Evolutionary conservation across 2,329 filamentous ascomycete species (phyloP).

Genomic region (Penicillium olsonii): DNA sequence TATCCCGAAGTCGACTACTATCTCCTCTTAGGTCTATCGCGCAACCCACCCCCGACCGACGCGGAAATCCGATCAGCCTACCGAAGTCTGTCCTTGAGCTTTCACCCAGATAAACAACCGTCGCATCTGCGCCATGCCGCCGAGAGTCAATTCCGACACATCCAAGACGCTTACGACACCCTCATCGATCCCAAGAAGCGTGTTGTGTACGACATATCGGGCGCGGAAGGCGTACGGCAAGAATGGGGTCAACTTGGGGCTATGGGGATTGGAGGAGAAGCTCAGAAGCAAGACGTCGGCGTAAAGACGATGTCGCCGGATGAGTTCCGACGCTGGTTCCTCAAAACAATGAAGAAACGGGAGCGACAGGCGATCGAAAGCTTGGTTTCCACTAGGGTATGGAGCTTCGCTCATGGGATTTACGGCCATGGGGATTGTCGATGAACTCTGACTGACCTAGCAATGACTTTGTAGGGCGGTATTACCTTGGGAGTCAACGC

Average conservation of each 20-base stretch:
- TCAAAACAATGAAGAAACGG: constrained; percentile 42
- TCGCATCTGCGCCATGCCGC: constrained; percentile 39
- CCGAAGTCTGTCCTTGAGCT: constrained; percentile 44
- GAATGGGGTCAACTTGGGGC: constrained; percentile 39
- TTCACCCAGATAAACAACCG: constrained; percentile 50
- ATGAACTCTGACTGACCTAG: constrained; percentile 10
- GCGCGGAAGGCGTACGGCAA: constrained; percentile 40
- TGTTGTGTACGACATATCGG: constrained; percentile 46
- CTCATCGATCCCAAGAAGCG: constrained; percentile 45
- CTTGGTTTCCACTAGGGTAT: constrained; percentile 40
- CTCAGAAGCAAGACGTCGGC: constrained; percentile 35
- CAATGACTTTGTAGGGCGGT: constrained; percentile 24
- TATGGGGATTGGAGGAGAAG: constrained; percentile 35
- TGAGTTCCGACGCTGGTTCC: constrained; percentile 45
- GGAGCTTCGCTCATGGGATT: constrained; percentile 13
- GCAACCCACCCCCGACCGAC: constrained; percentile 42
- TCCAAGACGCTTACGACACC: constrained; percentile 45
- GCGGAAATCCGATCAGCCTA: constrained; percentile 48
- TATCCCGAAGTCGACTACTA: constrained; percentile 45
- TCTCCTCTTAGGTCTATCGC: constrained; percentile 41
- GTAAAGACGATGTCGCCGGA: constrained; percentile 39
- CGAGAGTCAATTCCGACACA: constrained; percentile 38
- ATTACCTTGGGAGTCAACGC: constrained; percentile 40
- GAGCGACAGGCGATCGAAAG: constrained; percentile 40
- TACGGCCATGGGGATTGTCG: neutral